A percentile compares a stretch with the other conserved stretches of the same genome.
These are phyloP conservation scores for Arctium lappa DNA, from an alignment of 129 eudicot species.

Conservation along the genomic window DNA sequence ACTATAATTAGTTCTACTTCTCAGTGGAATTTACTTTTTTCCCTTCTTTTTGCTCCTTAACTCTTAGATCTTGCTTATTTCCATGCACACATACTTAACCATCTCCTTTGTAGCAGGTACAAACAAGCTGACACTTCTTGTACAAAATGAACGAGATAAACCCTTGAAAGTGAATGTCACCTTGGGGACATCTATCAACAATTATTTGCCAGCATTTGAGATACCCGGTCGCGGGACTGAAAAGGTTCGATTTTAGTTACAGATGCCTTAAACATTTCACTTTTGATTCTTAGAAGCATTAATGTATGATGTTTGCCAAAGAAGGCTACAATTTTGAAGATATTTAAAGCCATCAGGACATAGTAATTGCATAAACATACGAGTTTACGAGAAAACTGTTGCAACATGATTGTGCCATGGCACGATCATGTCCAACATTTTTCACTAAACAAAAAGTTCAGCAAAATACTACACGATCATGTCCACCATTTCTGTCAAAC, in stretches of 20 bases:
- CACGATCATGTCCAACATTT: neutral
- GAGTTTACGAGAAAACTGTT: neutral
- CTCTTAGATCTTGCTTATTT: neutral
- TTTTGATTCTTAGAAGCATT: slow-evolving; percentile 3
- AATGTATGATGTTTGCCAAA: neutral
- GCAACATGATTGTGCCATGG: neutral
- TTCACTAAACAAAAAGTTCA: neutral
- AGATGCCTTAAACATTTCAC: neutral
- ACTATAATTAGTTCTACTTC: neutral
- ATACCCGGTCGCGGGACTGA: slow-evolving; percentile 14
- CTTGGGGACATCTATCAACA: slow-evolving; percentile 7
- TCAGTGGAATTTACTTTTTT: neutral
- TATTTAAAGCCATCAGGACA: neutral
- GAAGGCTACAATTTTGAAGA: neutral
- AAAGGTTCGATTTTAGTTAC: slow-evolving; percentile 11
- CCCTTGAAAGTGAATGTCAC: slow-evolving; percentile 22
- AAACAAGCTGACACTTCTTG: slow-evolving; percentile 20
- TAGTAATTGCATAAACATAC: neutral
- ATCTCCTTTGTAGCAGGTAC: slow-evolving; percentile 21
- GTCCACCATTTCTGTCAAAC: neutral
- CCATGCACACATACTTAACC: neutral
- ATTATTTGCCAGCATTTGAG: neutral
- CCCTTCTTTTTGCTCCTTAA: neutral
- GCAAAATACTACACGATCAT: neutral
- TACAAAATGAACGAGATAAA: slow-evolving; percentile 20